Base-by-base conservation (phyloP, 345 rosid species). In the Trapa bicornis region DNA sequence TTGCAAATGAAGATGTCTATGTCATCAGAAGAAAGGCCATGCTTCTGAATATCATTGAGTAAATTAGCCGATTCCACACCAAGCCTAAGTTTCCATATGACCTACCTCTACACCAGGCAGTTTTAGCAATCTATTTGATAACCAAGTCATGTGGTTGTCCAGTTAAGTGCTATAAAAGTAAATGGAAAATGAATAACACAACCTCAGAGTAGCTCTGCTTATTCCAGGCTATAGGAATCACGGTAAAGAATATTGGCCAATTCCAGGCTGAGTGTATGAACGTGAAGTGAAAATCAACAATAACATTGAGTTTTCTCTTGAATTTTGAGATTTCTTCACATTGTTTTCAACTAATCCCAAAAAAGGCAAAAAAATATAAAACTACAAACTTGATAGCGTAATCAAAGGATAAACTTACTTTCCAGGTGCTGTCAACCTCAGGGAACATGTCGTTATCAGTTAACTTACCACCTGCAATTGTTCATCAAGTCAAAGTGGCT, bases 381-480 rank as follows among this genome's bases (percentile, higher is more conserved):
- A 57, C 4, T 47, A 22, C 29, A 22, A 60, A 42, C 9, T 15
- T 12, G 32, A 42, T 0, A 14, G 54, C 14, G 47, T 57, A 73
- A 71, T 41, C 72, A 75, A 14, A 66, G 67, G 71, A 73, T 54
- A 75, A 65, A 76, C 88, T n/a, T 84, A 93, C 92, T 82, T 90
- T 87, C 95, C 94, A 90, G 32, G 87, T 82, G 83, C 96, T 88
- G 84, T 88, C 96, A 70, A 94, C 97, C 66, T 94, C 96, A 71
- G 99, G 97, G 75, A 94, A 94, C 92, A 94, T 80, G 79, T 70
- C 65, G 67, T 79, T 90, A 48, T 88, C 89, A 70, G 88, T 75
- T 74, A 66, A 78, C 74, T 80, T 83, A 60, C 81, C 75, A 75
- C 96, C 91, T 90, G 72, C 52, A 65, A 58, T 29, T 58, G 63